phyloP scores from a whole-genome alignment of 768 basidiomycete genomes.

The Boletus rex-veris region DNA sequence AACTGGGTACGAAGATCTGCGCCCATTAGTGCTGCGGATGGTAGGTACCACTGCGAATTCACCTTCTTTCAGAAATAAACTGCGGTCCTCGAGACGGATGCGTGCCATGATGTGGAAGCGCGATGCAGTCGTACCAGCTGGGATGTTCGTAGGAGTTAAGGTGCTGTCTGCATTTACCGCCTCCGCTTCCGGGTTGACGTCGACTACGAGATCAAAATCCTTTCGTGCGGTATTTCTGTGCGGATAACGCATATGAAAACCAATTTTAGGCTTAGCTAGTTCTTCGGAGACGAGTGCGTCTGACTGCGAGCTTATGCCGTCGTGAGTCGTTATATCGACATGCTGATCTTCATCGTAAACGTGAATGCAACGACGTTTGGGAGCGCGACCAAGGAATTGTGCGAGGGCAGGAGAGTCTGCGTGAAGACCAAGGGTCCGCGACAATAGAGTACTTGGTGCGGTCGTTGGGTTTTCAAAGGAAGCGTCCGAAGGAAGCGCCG shows the following conservation, averaged over 20 bases:
- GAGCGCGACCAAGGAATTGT: slow-evolving; percentile 45
- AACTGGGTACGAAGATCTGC: slow-evolving; percentile 33
- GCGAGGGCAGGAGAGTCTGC: slow-evolving; percentile 50
- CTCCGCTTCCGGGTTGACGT: neutral
- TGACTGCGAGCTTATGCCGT: neutral
- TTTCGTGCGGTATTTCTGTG: slow-evolving; percentile 43
- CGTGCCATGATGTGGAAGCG: slow-evolving; percentile 48
- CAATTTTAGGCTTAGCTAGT: slow-evolving; percentile 1
- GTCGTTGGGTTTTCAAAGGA: slow-evolving; percentile 5
- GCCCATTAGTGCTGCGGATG: slow-evolving; percentile 4
- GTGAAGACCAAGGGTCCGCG: slow-evolving; percentile 48
- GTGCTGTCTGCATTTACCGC: neutral
- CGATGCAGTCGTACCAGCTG: slow-evolving; percentile 22
- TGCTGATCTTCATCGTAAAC: slow-evolving; percentile 32
- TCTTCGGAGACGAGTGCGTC: neutral
- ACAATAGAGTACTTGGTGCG: slow-evolving; percentile 38
- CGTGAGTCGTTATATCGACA: slow-evolving; percentile 33
- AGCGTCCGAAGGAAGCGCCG: neutral
- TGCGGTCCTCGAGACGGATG: slow-evolving; percentile 41
- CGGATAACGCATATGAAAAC: slow-evolving; percentile 38
- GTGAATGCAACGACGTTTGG: slow-evolving; percentile 41
- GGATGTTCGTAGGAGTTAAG: slow-evolving; percentile 1
- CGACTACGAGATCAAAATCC: slow-evolving; percentile 31
- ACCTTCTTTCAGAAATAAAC: slow-evolving; percentile 43
- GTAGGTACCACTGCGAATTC: slow-evolving; percentile 3